phyloP scores from a whole-genome alignment of 495 filamentous ascomycete species.

The Rostrohypoxylon terebratum region DNA sequence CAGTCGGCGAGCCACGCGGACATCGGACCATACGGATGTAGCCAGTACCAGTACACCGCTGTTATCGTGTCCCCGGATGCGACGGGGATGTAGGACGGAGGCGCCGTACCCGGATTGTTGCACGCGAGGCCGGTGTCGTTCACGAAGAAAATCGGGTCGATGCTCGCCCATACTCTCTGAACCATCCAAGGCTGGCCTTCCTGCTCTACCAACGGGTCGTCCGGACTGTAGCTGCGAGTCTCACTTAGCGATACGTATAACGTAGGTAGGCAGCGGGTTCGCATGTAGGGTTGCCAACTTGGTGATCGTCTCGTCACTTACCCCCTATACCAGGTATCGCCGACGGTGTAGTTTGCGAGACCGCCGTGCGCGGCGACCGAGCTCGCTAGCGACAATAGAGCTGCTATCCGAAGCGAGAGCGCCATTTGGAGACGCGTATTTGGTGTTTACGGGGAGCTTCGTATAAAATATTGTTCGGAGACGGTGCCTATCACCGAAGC shows the following conservation, averaged over 20 bases:
- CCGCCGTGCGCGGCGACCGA: conserved; percentile 57
- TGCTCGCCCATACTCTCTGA: conserved; percentile 58
- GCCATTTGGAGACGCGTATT: conserved; percentile 31
- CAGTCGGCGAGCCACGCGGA: conserved; percentile 62
- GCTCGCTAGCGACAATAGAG: conserved; percentile 43
- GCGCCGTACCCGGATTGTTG: conserved; percentile 57
- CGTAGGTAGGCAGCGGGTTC: background rate
- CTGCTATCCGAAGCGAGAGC: conserved; percentile 38
- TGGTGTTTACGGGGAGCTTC: conserved; percentile 1
- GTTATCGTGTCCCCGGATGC: conserved; percentile 57
- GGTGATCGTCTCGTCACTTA: conserved; percentile 31
- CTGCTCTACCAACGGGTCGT: conserved; percentile 50
- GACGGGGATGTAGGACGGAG: conserved; percentile 59
- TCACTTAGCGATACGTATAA: conserved; percentile 2
- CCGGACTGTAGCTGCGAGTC: conserved; percentile 54
- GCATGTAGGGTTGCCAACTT: background rate
- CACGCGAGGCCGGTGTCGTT: conserved; percentile 54
- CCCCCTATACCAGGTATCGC: conserved; percentile 63
- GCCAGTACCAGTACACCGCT: conserved; percentile 64
- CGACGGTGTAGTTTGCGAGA: conserved; percentile 62
- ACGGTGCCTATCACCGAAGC: conserved; percentile 12
- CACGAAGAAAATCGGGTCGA: conserved; percentile 59
- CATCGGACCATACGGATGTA: conserved; percentile 66
- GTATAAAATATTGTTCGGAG: conserved; percentile 5
- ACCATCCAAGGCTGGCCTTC: conserved; percentile 58